Percentiles rank a stretch among this genome's conserved stretches.
Evolutionary conservation across 164 flowering plant species (phyloP).

Genomic region (Liquidambar formosana): DNA sequence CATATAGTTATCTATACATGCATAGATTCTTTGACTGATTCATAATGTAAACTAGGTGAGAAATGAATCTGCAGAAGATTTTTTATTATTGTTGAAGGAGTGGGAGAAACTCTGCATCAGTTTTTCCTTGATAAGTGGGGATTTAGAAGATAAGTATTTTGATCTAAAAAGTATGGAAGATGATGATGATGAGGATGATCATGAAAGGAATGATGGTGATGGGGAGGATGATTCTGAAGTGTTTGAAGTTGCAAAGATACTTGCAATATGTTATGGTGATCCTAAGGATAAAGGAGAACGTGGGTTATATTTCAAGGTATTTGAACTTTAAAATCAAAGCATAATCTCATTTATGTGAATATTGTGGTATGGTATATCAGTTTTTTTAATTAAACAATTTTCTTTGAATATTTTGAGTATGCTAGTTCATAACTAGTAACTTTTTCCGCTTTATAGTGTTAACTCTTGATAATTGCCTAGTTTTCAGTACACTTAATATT

Average conservation of each 20-base stretch:
- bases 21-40: not conserved
- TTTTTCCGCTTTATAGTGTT: too few relatives aligned
- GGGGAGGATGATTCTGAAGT: slow-evolving; percentile 25
- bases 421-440: too few relatives aligned
- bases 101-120: slow-evolving; percentile 64
- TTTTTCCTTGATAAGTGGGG: slow-evolving; percentile 31
- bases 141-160: not conserved
- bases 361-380: too few relatives aligned
- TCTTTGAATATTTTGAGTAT: too few relatives aligned
- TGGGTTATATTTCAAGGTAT: slow-evolving; percentile 67
- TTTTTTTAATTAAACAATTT: too few relatives aligned
- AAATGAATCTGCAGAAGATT: slow-evolving; percentile 72
- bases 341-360: too few relatives aligned
- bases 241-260: slow-evolving; percentile 64
- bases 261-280: slow-evolving; percentile 65
- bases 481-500: too few relatives aligned
- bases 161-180: not conserved
- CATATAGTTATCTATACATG: too few relatives aligned
- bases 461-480: too few relatives aligned
- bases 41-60: slow-evolving; percentile 51
- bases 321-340: not conserved
- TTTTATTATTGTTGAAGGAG: slow-evolving; percentile 50
- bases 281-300: slow-evolving; percentile 34
- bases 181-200: slow-evolving; percentile 20
- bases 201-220: slow-evolving; percentile 1